These are phyloP conservation scores for Entamoeba invadens DNA, from an alignment of 208 protist species.

Conservation along the genomic window DNA sequence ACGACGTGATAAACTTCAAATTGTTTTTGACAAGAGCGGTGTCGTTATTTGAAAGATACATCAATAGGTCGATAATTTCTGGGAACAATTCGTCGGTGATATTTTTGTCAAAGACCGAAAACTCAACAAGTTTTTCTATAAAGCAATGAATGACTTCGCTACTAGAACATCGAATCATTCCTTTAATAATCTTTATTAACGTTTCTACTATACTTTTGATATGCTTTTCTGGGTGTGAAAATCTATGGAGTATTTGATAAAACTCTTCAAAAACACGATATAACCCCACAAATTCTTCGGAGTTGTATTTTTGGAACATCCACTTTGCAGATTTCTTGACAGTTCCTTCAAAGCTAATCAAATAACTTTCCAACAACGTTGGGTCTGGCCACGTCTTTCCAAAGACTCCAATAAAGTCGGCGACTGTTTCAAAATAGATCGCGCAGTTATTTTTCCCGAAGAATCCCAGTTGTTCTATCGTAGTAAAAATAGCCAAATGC, in stretches of 20 bases:
- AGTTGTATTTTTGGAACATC: neutral
- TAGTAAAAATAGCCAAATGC: neutral
- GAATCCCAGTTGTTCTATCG: neutral
- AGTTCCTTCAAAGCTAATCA: neutral
- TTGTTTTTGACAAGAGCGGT: neutral
- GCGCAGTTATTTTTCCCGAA: neutral
- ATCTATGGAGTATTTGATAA: neutral
- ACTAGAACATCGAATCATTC: neutral
- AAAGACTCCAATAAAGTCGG: neutral
- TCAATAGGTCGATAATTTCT: neutral
- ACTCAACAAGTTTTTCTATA: neutral
- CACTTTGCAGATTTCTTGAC: neutral
- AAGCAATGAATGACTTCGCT: neutral
- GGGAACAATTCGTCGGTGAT: neutral
- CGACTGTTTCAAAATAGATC: neutral
- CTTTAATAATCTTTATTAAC: neutral
- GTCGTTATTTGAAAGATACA: neutral
- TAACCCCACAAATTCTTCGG: neutral
- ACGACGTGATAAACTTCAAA: neutral
- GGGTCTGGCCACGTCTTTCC: too few species aligned
- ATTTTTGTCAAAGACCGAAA: neutral
- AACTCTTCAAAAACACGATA: neutral
- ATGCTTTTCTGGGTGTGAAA: neutral
- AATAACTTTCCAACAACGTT: neutral
- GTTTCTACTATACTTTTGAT: neutral